Conservation (phyloP, 371 early-diverging fungal species). For the Syncephalastrum contaminatum region DNA sequence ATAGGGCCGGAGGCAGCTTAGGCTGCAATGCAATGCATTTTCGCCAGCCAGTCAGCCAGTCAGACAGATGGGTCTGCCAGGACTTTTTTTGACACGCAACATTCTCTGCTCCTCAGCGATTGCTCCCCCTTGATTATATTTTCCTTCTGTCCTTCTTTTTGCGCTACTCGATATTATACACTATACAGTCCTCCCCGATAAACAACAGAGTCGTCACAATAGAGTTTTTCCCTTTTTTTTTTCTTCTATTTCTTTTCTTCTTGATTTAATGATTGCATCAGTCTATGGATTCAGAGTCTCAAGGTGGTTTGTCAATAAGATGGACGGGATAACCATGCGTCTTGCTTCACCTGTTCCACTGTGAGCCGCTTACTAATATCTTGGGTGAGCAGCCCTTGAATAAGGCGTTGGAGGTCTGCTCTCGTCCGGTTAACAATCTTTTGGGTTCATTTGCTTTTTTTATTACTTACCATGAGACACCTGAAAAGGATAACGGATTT, state of each 20-base stretch:
- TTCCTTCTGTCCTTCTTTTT: constrained; percentile 1
- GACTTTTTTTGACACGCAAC: neutral
- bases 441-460: constrained; percentile 21
- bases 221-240: neutral
- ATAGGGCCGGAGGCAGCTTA: neutral
- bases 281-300: neutral
- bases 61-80: neutral
- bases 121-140: constrained; percentile 4
- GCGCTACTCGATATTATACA: constrained; percentile 1
- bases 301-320: neutral
- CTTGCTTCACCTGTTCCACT: constrained; percentile 35
- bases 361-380: constrained; percentile 34
- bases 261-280: neutral
- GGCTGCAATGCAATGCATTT: constrained; percentile 9
- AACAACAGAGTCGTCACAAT: no score
- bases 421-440: constrained; percentile 27
- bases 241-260: constrained; percentile 2
- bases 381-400: neutral
- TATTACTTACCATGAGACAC: constrained; percentile 20
- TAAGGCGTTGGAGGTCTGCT: constrained; percentile 23
- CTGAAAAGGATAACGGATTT: constrained; percentile 47
- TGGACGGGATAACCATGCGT: constrained; percentile 27
- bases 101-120: neutral
- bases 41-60: no score
- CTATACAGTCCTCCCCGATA: no score